Percentiles rank a stretch among this genome's conserved stretches.
phyloP scores from a whole-genome alignment of 345 rosid genomes.

The Combretum micranthum region DNA sequence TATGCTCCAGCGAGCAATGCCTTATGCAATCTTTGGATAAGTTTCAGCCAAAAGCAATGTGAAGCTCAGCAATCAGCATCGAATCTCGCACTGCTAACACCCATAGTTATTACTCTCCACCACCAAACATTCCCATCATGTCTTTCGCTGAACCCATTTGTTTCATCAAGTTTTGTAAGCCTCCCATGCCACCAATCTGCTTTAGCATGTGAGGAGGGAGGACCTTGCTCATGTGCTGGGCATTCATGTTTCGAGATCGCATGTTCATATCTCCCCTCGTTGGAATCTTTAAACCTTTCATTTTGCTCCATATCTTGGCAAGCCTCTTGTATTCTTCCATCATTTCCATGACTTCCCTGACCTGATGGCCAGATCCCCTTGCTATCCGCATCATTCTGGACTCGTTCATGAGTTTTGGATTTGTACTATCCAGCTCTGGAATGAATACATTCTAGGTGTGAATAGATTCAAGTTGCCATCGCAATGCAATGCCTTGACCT shows the following conservation, averaged over 20 bases:
- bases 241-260: constrained; percentile 74
- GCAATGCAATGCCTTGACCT: too few relatives aligned
- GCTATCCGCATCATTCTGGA: constrained; percentile 78
- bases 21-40: too few relatives aligned
- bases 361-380: constrained; percentile 62
- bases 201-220: constrained; percentile 76
- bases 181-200: constrained; percentile 91
- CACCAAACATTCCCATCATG: constrained; percentile 95
- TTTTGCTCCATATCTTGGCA: constrained; percentile 73
- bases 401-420: constrained; percentile 69
- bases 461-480: too few relatives aligned
- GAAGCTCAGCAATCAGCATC: too few relatives aligned
- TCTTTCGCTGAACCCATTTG: constrained; percentile 82
- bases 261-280: constrained; percentile 84
- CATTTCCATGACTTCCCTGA: constrained; percentile 83
- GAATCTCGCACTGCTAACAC: too few relatives aligned
- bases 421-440: constrained; percentile 80
- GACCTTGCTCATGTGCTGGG: constrained; percentile 83
- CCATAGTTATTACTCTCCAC: constrained; percentile 11
- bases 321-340: constrained; percentile 85
- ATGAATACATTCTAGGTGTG: not conserved
- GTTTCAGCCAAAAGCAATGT: too few relatives aligned
- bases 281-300: constrained; percentile 86
- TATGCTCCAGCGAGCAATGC: too few relatives aligned
- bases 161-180: constrained; percentile 78